phyloP scores from a whole-genome alignment of 352 stramenopile species.

The Phytophthora pistaciae region DNA sequence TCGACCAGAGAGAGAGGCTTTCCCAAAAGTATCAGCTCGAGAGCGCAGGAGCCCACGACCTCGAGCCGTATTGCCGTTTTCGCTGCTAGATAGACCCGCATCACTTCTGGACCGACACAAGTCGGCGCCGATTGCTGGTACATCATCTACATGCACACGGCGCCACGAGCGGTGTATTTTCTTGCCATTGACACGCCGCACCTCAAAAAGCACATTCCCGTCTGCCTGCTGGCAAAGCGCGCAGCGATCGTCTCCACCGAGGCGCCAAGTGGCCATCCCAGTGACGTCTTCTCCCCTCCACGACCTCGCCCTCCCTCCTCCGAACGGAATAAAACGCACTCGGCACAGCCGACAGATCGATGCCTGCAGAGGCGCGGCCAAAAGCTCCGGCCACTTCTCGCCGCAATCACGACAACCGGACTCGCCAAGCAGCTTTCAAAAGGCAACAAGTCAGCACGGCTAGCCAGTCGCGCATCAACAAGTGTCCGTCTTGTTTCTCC shows the following conservation, averaged over 20 bases:
- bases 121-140: neutral
- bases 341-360: neutral
- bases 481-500: conserved; percentile 24
- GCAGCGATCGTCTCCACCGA: neutral
- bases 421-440: conserved; percentile 11
- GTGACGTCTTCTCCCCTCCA: conserved; percentile 18
- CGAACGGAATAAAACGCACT: conserved; percentile 14
- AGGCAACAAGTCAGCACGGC: conserved; percentile 22
- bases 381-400: conserved; percentile 26
- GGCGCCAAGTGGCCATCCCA: conserved; percentile 15
- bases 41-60: neutral
- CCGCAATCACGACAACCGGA: conserved; percentile 5
- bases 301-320: conserved; percentile 2
- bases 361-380: conserved; percentile 13
- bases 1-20: conserved; percentile 3
- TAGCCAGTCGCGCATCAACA: conserved; percentile 9
- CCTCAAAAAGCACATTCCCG: neutral
- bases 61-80: neutral
- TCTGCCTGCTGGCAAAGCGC: neutral
- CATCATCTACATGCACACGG: neutral
- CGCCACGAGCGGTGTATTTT: neutral
- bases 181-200: neutral
- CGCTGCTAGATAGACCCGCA: neutral
- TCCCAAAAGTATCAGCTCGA: neutral
- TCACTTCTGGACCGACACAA: neutral